Conservation (phyloP, 805 yeast species). For the Myxozyma melibiosi region DNA sequence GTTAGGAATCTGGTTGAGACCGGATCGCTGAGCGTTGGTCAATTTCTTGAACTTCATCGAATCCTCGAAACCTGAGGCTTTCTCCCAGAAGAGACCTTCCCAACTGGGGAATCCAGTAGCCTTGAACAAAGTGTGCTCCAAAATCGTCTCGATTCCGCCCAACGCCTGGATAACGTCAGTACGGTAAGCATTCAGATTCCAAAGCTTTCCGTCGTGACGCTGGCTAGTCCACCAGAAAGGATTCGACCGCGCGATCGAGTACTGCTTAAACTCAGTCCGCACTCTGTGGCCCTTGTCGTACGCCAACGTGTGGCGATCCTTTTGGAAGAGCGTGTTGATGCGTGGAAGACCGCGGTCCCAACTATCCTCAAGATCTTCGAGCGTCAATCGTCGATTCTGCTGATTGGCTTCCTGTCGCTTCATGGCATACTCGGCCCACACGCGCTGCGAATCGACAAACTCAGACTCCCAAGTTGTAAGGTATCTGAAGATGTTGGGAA, state of each 20-base stretch:
- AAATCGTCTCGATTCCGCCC: constrained; percentile 94
- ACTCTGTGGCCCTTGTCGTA: constrained; percentile 92
- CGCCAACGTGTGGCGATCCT: constrained; percentile 90
- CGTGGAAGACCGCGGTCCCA: constrained; percentile 99
- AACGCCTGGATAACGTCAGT: constrained; percentile 95
- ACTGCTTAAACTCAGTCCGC: constrained; percentile 77
- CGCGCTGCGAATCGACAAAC: constrained; percentile 88
- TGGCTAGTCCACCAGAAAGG: constrained; percentile 97
- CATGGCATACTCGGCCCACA: constrained; percentile 96
- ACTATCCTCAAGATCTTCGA: constrained; percentile 89
- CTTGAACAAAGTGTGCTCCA: constrained; percentile 91
- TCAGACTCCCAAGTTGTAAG: constrained; percentile 97
- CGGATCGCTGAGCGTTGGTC: constrained; percentile 97
- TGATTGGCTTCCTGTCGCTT: constrained; percentile 84
- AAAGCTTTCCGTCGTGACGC: constrained; percentile 91
- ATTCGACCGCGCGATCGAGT: constrained; percentile 67
- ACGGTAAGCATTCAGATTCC: constrained; percentile 91
- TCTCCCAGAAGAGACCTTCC: constrained; percentile 99
- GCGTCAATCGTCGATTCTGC: constrained; percentile 80
- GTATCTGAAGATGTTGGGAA: constrained; percentile 92
- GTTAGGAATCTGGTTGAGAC: constrained; percentile 95
- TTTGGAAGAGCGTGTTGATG: constrained; percentile 91
- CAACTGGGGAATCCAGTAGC: constrained; percentile 98
- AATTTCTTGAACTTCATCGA: constrained; percentile 90
- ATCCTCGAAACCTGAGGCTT: constrained; percentile 96